Evolutionary conservation across 2,329 filamentous ascomycete species (phyloP).

Genomic region (Acephala macrosclerotiorum): DNA sequence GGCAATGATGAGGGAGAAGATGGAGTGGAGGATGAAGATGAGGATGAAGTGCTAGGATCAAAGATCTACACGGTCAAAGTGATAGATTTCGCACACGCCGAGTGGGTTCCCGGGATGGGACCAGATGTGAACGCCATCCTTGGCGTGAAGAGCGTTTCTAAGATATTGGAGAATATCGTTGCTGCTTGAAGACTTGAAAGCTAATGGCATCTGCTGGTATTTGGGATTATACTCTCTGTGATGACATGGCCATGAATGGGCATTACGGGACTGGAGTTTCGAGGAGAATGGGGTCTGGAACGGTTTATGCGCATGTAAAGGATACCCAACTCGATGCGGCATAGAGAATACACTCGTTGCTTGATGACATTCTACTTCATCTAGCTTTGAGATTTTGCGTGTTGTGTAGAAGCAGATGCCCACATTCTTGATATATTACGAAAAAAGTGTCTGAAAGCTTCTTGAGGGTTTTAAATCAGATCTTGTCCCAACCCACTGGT

Average conservation of each 20-base stretch:
- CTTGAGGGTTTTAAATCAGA: too few relatives aligned
- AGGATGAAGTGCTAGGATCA: slow-evolving; percentile 62
- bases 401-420: too few relatives aligned
- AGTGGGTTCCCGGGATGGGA: slow-evolving; percentile 79
- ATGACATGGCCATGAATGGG: too few relatives aligned
- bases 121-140: slow-evolving; percentile 84
- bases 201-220: too few relatives aligned
- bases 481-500: too few relatives aligned
- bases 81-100: slow-evolving; percentile 96
- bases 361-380: neutral
- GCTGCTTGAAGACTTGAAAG: slow-evolving; percentile 21
- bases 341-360: slow-evolving; percentile 30
- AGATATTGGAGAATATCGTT: slow-evolving; percentile 69
- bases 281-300: slow-evolving; percentile 13
- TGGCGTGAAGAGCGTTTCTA: slow-evolving; percentile 75
- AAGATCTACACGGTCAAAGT: slow-evolving; percentile 83
- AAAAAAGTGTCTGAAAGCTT: too few relatives aligned
- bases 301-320: slow-evolving; percentile 29
- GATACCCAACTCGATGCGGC: slow-evolving; percentile 34
- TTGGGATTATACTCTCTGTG: too few relatives aligned
- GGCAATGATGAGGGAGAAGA: slow-evolving; percentile 40
- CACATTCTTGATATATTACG: too few relatives aligned
- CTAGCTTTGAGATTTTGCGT: too few relatives aligned
- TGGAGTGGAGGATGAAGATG: slow-evolving; percentile 55
- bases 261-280: slow-evolving; percentile 22